Conservation (phyloP, 225 moss, liverwort and hornwort species). For the Marchantia paleacea region DNA sequence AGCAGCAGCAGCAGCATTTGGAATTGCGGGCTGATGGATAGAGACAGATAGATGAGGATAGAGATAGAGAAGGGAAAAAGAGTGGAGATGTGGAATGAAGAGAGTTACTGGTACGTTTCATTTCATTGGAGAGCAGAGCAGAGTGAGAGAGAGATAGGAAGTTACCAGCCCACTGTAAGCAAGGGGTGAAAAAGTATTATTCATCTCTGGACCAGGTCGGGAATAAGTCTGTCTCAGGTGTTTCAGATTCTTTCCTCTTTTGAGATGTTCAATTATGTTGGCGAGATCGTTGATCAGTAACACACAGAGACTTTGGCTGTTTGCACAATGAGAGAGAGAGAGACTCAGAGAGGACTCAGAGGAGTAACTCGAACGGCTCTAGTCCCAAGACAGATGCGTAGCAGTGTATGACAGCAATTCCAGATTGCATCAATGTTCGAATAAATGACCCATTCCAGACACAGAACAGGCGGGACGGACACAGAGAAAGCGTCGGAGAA, state of each 20-base stretch:
- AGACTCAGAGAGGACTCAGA: too few species aligned
- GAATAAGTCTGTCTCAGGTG: constrained; percentile 15
- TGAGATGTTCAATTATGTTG: constrained; percentile 10
- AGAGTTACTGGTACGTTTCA: background rate
- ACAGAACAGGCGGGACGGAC: background rate
- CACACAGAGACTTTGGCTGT: constrained; percentile 1
- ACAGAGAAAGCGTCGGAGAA: constrained; percentile 18
- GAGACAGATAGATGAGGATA: background rate
- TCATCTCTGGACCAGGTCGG: background rate
- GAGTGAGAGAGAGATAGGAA: background rate
- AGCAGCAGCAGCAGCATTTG: background rate
- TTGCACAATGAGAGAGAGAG: background rate
- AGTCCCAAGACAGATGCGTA: background rate
- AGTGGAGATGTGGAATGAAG: background rate
- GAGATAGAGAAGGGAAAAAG: background rate
- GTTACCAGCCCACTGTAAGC: background rate
- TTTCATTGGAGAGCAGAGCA: background rate
- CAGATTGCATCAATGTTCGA: constrained; percentile 12
- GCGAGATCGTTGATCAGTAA: background rate
- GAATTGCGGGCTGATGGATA: background rate
- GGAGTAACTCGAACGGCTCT: background rate
- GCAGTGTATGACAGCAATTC: background rate
- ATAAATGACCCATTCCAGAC: background rate
- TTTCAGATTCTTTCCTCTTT: constrained; percentile 17
- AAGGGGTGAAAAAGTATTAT: background rate